These are phyloP conservation scores for Cladophialophora psammophila DNA, from an alignment of 2,329 filamentous ascomycete species.

Conservation along the genomic window DNA sequence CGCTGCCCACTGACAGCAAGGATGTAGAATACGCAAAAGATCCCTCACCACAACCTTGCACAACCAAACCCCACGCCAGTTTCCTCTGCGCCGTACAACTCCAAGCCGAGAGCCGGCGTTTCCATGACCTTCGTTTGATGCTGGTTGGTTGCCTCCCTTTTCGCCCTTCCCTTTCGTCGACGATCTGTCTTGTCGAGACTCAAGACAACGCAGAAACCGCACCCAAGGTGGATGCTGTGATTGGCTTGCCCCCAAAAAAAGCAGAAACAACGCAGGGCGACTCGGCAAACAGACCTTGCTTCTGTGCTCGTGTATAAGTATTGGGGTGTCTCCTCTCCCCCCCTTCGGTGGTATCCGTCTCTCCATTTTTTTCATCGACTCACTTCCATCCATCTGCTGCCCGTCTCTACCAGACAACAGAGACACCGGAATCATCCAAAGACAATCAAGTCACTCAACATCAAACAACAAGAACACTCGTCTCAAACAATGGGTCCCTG, in stretches of 20 bases:
- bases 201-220: constrained; percentile 3
- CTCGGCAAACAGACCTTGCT: not conserved
- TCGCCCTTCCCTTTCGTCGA: not conserved
- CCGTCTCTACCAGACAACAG: not conserved
- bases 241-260: constrained; percentile 2
- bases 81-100: not conserved
- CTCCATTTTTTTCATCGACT: not conserved
- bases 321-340: not conserved
- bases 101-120: not conserved
- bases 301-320: constrained; percentile 1
- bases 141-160: constrained; percentile 11
- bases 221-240: not conserved
- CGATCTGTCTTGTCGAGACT: constrained; percentile 11
- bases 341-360: not conserved
- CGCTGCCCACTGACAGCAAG: not conserved
- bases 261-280: constrained; percentile 3
- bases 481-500: constrained; percentile 28
- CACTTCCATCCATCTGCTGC: not conserved
- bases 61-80: constrained; percentile 2
- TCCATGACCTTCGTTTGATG: not conserved
- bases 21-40: constrained; percentile 9
- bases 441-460: not conserved
- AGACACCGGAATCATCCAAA: not conserved
- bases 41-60: constrained; percentile 1
- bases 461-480: constrained; percentile 3